A percentile compares a stretch with the other conserved stretches of the same genome.
phyloP scores from a whole-genome alignment of 352 stramenopile species.

The Phytophthora foliorum region DNA sequence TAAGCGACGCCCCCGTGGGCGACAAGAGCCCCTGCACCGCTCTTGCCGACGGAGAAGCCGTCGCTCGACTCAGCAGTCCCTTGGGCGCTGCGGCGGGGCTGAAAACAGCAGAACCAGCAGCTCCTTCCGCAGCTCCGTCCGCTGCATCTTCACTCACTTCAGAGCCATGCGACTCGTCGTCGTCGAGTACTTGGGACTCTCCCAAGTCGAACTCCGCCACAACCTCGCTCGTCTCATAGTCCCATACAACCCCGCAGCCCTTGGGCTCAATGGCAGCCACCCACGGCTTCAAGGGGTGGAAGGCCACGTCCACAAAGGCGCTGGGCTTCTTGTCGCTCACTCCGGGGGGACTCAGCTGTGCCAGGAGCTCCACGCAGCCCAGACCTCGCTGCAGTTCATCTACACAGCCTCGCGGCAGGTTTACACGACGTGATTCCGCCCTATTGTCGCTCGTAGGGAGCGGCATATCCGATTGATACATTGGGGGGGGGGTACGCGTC shows the following conservation, averaged over 20 bases:
- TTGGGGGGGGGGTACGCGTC: constrained; percentile 13
- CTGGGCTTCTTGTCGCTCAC: constrained; percentile 81
- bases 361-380: constrained; percentile 64
- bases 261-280: constrained; percentile 74
- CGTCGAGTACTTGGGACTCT: constrained; percentile 50
- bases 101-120: neutral
- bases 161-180: constrained; percentile 31
- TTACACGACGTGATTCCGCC: constrained; percentile 20
- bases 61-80: constrained; percentile 48
- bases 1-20: constrained; percentile 47
- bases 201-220: constrained; percentile 76
- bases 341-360: constrained; percentile 57
- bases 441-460: neutral
- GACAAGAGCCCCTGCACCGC: constrained; percentile 36
- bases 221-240: constrained; percentile 75
- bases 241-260: constrained; percentile 70
- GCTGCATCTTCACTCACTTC: constrained; percentile 22
- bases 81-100: constrained; percentile 38
- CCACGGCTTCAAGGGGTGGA: constrained; percentile 77
- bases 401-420: constrained; percentile 56
- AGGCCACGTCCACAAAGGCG: constrained; percentile 68
- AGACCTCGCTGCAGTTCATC: constrained; percentile 68
- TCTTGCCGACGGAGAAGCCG: constrained; percentile 52
- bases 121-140: constrained; percentile 1
- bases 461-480: constrained; percentile 19